phyloP scores from a whole-genome alignment of 805 yeast genomes.

The Wickerhamomyces tratensis region DNA sequence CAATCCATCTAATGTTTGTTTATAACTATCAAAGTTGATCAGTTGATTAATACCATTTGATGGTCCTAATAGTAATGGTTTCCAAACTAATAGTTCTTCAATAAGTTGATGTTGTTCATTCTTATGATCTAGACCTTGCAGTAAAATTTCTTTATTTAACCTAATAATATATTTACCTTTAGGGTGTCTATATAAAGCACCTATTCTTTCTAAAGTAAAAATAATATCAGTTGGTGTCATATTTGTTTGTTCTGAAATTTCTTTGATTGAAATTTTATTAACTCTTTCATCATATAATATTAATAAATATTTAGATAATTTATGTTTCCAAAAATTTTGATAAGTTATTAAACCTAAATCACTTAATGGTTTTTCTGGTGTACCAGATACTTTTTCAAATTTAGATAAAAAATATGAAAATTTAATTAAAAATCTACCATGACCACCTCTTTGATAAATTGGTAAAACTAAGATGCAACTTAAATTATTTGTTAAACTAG shows the following conservation, averaged over 20 bases:
- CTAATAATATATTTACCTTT: slow-evolving; percentile 92
- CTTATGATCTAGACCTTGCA: slow-evolving; percentile 25
- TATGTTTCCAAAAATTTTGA: slow-evolving; percentile 95
- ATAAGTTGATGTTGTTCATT: slow-evolving; percentile 72
- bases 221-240: slow-evolving; percentile 96
- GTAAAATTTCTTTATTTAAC: slow-evolving; percentile 46
- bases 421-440: slow-evolving; percentile 84
- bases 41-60: slow-evolving; percentile 67
- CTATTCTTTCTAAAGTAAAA: slow-evolving; percentile 86
- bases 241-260: slow-evolving; percentile 73
- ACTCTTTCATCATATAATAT: slow-evolving; percentile 50
- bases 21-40: slow-evolving; percentile 20
- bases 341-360: slow-evolving; percentile 91
- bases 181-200: slow-evolving; percentile 80
- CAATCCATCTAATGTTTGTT: no score
- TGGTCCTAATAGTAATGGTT: slow-evolving; percentile 90
- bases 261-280: slow-evolving; percentile 69
- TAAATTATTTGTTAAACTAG: slow-evolving; percentile 74
- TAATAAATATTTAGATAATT: slow-evolving; percentile 62
- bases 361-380: slow-evolving; percentile 95
- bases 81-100: slow-evolving; percentile 72
- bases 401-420: slow-evolving; percentile 87
- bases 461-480: slow-evolving; percentile 96
- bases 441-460: slow-evolving; percentile 93
- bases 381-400: slow-evolving; percentile 84